phyloP scores from a whole-genome alignment of 208 protist genomes.

The Trypanosoma conorhini region DNA sequence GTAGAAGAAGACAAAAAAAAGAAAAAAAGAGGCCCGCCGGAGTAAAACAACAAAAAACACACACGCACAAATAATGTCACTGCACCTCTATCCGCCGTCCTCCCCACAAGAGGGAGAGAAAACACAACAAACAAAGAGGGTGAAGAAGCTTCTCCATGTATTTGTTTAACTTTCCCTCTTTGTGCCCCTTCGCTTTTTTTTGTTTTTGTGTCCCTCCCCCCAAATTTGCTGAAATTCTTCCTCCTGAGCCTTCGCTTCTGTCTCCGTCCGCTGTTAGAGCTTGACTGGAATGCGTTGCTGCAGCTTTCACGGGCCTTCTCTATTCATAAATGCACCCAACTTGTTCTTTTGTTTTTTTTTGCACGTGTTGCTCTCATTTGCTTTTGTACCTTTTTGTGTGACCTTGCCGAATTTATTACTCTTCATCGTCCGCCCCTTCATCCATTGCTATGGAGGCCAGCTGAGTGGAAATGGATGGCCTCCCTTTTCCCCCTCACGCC shows the following conservation, averaged over 20 bases:
- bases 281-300: background rate
- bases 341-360: background rate
- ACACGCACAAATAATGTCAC: too few species aligned
- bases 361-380: background rate
- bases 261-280: background rate
- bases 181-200: too few species aligned
- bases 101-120: too few species aligned
- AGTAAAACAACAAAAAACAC: too few species aligned
- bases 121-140: too few species aligned
- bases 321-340: background rate
- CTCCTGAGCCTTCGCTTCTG: background rate
- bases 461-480: background rate
- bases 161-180: background rate
- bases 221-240: background rate
- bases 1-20: background rate
- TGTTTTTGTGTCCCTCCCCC: too few species aligned
- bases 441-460: too few species aligned
- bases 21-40: background rate
- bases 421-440: background rate
- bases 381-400: background rate
- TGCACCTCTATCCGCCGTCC: too few species aligned
- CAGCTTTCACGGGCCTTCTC: background rate
- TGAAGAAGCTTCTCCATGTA: background rate
- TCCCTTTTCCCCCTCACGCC: constrained; percentile 2
- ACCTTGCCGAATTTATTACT: background rate